Evolutionary conservation across 1,139 yeast species (phyloP).

Genomic region (Yamadazyma membranifaciens): DNA sequence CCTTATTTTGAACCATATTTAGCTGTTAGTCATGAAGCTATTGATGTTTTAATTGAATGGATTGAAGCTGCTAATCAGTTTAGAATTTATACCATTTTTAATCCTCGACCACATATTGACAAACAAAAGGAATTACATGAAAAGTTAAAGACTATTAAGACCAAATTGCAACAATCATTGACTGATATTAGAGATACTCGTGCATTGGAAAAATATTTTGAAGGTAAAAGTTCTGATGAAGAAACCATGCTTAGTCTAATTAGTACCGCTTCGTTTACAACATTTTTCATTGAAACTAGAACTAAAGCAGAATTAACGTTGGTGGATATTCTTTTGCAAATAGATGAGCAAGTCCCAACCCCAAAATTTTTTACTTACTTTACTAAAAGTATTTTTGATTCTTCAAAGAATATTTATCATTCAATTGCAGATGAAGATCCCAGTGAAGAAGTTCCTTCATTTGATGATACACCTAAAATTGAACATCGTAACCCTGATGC

Average conservation of each 20-base stretch:
- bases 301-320: constrained; percentile 20
- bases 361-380: constrained; percentile 25
- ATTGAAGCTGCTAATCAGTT: constrained; percentile 29
- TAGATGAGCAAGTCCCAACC: constrained; percentile 27
- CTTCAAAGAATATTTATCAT: constrained; percentile 15
- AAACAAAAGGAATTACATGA: constrained; percentile 20
- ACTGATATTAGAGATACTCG: constrained; percentile 14
- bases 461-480: constrained; percentile 5
- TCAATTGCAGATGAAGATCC: constrained; percentile 15
- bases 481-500: constrained; percentile 29
- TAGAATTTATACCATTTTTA: constrained; percentile 22
- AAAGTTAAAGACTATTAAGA: constrained; percentile 15
- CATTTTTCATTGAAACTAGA: constrained; percentile 12
- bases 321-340: constrained; percentile 25
- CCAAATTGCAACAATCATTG: constrained; percentile 11
- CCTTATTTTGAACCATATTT: constrained; percentile 20
- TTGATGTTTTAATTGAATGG: constrained; percentile 25
- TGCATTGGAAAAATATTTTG: constrained; percentile 17
- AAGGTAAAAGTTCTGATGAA: constrained; percentile 18
- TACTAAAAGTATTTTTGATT: constrained; percentile 18
- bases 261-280: constrained; percentile 27
- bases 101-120: constrained; percentile 12
- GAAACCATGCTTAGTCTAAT: constrained; percentile 27
- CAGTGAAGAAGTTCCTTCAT: constrained; percentile 10
- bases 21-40: constrained; percentile 18